These are phyloP conservation scores for Kitagawia praeruptora DNA, from an alignment of 129 eudicot species.

Conservation along the genomic window DNA sequence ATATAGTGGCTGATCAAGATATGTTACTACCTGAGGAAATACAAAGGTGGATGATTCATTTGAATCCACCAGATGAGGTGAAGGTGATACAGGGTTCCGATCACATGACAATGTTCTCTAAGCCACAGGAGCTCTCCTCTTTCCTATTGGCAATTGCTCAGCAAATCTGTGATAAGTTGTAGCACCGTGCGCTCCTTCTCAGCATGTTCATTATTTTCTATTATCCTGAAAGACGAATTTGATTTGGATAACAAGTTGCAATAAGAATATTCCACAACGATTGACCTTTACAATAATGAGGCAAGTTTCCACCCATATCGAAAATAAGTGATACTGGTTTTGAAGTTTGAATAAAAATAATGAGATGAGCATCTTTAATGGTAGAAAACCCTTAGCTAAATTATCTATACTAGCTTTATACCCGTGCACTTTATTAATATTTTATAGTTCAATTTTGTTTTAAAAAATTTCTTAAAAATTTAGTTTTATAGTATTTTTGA, in stretches of 20 bases:
- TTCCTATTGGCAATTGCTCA: background rate
- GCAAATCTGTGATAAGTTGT: background rate
- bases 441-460: no score
- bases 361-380: no score
- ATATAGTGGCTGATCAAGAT: conserved; percentile 16
- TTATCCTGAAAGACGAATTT: background rate
- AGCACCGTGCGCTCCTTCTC: background rate
- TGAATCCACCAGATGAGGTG: conserved; percentile 22
- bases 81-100: conserved; percentile 12
- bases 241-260: background rate
- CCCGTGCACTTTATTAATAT: no score
- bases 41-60: conserved; percentile 23
- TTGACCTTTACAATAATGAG: background rate
- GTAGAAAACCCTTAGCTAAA: no score
- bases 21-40: background rate
- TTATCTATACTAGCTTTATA: no score
- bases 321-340: no score
- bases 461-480: no score
- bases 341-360: no score
- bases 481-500: no score
- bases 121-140: conserved; percentile 7
- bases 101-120: conserved; percentile 18
- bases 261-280: no score
- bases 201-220: background rate
- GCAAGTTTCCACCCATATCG: background rate